Conservation (phyloP, 225 moss, liverwort and hornwort species). For the Asterella californica region DNA sequence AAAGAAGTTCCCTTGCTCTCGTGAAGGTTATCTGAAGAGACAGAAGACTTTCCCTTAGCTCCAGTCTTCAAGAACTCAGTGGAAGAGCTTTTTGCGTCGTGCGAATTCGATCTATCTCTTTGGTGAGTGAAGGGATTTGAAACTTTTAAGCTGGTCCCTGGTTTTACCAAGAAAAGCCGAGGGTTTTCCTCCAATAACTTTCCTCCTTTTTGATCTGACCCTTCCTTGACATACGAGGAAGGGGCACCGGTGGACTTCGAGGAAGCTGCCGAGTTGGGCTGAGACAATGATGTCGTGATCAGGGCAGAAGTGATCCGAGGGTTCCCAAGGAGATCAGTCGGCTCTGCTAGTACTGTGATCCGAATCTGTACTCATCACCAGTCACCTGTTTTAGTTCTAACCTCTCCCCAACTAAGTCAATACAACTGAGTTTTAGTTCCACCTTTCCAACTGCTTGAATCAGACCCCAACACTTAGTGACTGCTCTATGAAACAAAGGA, state of each 20-base stretch:
- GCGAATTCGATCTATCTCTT: not conserved
- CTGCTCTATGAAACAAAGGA: not conserved
- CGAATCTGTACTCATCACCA: conserved; percentile 15
- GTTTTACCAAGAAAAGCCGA: conserved; percentile 8
- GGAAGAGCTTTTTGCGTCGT: not conserved
- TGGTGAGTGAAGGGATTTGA: not conserved
- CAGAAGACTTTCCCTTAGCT: not conserved
- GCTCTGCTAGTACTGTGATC: conserved; percentile 31
- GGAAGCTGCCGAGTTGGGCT: not conserved
- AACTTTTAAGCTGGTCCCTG: not conserved
- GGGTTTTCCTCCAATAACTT: not conserved
- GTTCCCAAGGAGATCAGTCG: conserved; percentile 32
- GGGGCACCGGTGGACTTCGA: not conserved
- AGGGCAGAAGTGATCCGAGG: conserved; percentile 23
- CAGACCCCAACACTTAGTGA: not conserved
- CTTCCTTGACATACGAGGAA: not conserved
- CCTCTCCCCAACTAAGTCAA: not conserved
- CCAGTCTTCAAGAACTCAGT: not conserved
- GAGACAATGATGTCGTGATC: not conserved
- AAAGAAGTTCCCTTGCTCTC: not conserved
- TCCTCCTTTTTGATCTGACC: not conserved
- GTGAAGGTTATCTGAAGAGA: not conserved
- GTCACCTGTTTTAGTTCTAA: not conserved
- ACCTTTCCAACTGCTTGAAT: not conserved
- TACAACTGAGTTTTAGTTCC: not conserved